Conservation (phyloP, 2,329 filamentous ascomycete genomes). For the Diaporthe nobilis region DNA sequence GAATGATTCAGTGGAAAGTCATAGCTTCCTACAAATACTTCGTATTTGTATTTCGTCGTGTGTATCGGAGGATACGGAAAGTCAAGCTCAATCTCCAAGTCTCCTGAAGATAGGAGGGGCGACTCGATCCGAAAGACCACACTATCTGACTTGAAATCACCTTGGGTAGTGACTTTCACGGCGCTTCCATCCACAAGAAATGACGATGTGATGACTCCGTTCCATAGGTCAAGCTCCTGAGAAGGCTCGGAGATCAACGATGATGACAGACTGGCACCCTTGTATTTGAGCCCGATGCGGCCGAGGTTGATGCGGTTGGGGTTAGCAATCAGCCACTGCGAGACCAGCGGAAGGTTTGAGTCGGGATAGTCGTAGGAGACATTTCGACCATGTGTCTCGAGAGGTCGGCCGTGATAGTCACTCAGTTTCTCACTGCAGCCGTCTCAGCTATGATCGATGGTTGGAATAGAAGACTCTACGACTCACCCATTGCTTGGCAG, state of each 20-base stretch:
- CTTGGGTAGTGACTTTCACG: conserved; percentile 14
- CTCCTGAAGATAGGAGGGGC: conserved; percentile 49
- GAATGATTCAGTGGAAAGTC: conserved; percentile 57
- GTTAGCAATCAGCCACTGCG: conserved; percentile 68
- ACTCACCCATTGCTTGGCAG: conserved; percentile 55
- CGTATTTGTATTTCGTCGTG: conserved; percentile 58
- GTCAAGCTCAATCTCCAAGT: conserved; percentile 56
- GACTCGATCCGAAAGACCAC: conserved; percentile 1
- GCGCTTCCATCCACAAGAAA: background rate
- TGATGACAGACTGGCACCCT: conserved; percentile 49
- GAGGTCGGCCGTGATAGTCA: conserved; percentile 52
- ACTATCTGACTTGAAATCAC: conserved; percentile 15
- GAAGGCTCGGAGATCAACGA: conserved; percentile 16
- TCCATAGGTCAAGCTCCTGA: conserved; percentile 9
- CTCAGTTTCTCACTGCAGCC: conserved; percentile 46
- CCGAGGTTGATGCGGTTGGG: conserved; percentile 61
- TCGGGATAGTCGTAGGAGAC: conserved; percentile 57
- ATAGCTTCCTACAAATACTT: conserved; percentile 58
- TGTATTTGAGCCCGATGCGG: conserved; percentile 57
- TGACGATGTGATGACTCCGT: background rate
- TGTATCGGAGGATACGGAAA: conserved; percentile 59
- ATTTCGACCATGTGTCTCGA: conserved; percentile 54
- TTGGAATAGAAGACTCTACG: background rate
- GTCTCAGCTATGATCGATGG: background rate
- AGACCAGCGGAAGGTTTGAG: conserved; percentile 53